These are phyloP conservation scores for Astrothelium subdiscretum DNA, from an alignment of 495 filamentous ascomycete genomes.

Conservation along the genomic window DNA sequence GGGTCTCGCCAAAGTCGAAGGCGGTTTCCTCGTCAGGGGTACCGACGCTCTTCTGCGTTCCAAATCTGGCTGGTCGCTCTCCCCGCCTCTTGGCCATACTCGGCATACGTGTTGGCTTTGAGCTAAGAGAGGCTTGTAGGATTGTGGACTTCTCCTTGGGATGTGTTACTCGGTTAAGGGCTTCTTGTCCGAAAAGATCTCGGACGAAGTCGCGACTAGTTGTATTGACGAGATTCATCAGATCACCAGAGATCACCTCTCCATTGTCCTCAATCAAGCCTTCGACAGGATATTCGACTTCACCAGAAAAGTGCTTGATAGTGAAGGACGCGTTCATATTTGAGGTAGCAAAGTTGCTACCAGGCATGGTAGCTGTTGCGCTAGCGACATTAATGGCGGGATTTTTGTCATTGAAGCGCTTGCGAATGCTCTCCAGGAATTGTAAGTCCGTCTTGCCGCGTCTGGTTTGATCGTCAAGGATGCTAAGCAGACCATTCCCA, in stretches of 20 bases:
- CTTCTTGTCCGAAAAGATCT: slow-evolving; percentile 87
- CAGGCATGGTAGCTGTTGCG: slow-evolving; percentile 54
- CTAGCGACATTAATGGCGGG: slow-evolving; percentile 69
- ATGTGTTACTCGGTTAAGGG: slow-evolving; percentile 77
- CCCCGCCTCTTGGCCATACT: slow-evolving; percentile 75
- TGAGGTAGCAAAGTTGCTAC: slow-evolving; percentile 71
- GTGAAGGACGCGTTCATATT: slow-evolving; percentile 70
- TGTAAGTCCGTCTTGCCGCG: slow-evolving; percentile 81
- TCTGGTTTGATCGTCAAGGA: slow-evolving; percentile 87
- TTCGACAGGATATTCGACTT: slow-evolving; percentile 84
- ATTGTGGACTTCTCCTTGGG: slow-evolving; percentile 82
- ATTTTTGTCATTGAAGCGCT: slow-evolving; percentile 89
- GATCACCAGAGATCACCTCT: slow-evolving; percentile 86
- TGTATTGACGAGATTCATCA: slow-evolving; percentile 87
- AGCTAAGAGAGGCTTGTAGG: slow-evolving; percentile 93
- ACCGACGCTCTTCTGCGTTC: slow-evolving; percentile 14
- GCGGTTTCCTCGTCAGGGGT: slow-evolving; percentile 40
- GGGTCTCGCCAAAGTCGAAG: slow-evolving; percentile 34
- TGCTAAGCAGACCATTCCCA: slow-evolving; percentile 84
- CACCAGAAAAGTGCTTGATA: slow-evolving; percentile 88
- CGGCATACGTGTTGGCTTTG: slow-evolving; percentile 80
- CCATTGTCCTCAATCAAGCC: slow-evolving; percentile 89
- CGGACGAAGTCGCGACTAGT: slow-evolving; percentile 79
- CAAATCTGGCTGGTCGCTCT: slow-evolving; percentile 37
- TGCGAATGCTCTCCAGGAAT: slow-evolving; percentile 76